phyloP scores from a whole-genome alignment of 257 asterid genomes.

The Henckelia pumila region DNA sequence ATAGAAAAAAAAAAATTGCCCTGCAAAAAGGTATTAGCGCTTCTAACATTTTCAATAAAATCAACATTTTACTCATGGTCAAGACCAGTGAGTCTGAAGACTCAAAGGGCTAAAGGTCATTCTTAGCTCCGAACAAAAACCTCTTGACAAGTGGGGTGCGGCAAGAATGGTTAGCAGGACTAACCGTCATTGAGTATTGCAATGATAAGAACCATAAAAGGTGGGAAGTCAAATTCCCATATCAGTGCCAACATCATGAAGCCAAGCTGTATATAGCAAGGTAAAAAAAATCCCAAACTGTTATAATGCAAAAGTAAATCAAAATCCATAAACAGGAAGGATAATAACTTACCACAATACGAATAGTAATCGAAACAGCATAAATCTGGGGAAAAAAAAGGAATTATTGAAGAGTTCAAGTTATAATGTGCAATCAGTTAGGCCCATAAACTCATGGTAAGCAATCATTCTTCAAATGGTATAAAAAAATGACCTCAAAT shows the following conservation, averaged over 20 bases:
- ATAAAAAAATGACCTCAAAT: background rate
- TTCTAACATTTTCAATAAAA: background rate
- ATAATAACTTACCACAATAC: constrained; percentile 80
- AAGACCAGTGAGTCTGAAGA: background rate
- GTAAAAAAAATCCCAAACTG: constrained; percentile 21
- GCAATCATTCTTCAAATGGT: background rate
- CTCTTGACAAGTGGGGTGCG: background rate
- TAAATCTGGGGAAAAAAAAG: constrained; percentile 66
- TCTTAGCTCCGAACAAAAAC: constrained; percentile 2
- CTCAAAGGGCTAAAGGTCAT: background rate
- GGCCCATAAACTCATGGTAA: constrained; percentile 1
- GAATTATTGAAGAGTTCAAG: constrained; percentile 10
- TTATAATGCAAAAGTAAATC: background rate
- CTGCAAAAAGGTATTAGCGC: background rate
- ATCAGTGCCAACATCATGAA: constrained; percentile 95
- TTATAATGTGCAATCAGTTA: background rate
- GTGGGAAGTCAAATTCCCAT: constrained; percentile 96
- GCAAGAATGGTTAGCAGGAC: constrained; percentile 20
- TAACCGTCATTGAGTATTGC: constrained; percentile 92
- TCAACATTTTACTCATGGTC: background rate
- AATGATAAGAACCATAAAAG: constrained; percentile 98
- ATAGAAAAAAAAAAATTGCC: background rate
- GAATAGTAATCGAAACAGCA: constrained; percentile 97
- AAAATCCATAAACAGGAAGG: constrained; percentile 6
- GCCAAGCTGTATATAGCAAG: constrained; percentile 64